Base-by-base conservation (phyloP, 2,329 filamentous ascomycete species). In the Trichoderma asperellum region DNA sequence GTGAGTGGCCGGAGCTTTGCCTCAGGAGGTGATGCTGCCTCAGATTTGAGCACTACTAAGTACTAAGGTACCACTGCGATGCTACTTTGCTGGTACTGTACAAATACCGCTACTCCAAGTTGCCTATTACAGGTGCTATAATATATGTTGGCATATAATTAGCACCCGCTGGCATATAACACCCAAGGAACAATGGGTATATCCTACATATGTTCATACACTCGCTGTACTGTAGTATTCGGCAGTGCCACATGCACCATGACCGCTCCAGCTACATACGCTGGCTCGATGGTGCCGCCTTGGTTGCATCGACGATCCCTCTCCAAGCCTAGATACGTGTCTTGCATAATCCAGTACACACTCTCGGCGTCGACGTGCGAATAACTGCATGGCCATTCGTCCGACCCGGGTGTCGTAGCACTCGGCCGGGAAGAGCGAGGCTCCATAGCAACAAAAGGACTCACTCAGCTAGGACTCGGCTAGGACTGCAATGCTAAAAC, bases 381-480 rank as follows among this genome's bases (percentile, higher is more conserved):
- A 32, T 29, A 29, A 27, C 18, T 32, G 53, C 18, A 21, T 21
- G 60, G 61, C 49, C 43, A 63, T 63, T 63, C 52, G 43, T 35
- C 61, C 49, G 61, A 52, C 61, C 47, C 61, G 49, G 61, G 49
- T 5, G 49, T n/a, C 8, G 32, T 47, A 64, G 47, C 61, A 55
- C 49, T 64, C 61, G 61, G 61, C 61, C 61, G 61, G 61, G 61
- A 64, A 21, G 32, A 63, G 47, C 47, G 47, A 63, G 53, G n/a
- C 34, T 34, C 37, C 21, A 35, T 35, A 43, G 40, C 40, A 18
- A 10, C 32, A 53, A 53, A 35, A 60, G 40, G 58, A 18, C 58
- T 35, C 47, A 18, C 58, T 57, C 47, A 24, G 47, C 47, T 49
- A 49, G 47, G 37, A 43, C 58, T 57, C 47, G 43, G 43, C 43